These are phyloP conservation scores for Fraxinus ornus DNA, from an alignment of 305 asterid genomes.

Conservation along the genomic window DNA sequence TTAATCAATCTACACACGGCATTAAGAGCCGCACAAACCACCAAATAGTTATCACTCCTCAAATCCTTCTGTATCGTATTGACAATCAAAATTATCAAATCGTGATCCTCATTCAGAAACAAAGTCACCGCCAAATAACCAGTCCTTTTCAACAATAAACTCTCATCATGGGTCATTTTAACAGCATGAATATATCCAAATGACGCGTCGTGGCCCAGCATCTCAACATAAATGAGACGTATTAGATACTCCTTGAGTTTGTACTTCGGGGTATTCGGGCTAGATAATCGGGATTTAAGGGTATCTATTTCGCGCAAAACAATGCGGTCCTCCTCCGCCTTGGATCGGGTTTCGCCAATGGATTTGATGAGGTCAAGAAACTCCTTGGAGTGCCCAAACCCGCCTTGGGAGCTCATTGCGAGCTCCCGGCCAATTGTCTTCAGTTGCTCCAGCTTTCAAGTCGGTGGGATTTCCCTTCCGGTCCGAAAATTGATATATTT, in stretches of 20 bases:
- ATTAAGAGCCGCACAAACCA: conserved; percentile 81
- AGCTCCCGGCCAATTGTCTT: conserved; percentile 95
- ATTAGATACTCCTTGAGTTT: conserved; percentile 87
- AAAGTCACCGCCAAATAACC: conserved; percentile 91
- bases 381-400: conserved; percentile 87
- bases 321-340: conserved; percentile 91
- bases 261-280: conserved; percentile 77
- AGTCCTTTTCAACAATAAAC: conserved; percentile 61
- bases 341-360: conserved; percentile 95
- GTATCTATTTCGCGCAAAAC: conserved; percentile 76
- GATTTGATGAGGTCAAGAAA: conserved; percentile 88
- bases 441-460: conserved; percentile 78
- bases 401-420: conserved; percentile 96
- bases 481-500: background rate
- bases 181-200: conserved; percentile 87
- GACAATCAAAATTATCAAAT: conserved; percentile 89
- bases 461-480: background rate
- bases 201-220: conserved; percentile 96
- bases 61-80: conserved; percentile 97
- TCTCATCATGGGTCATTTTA: conserved; percentile 49
- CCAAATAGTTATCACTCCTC: conserved; percentile 87
- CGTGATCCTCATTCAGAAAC: conserved; percentile 95
- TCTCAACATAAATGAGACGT: conserved; percentile 78
- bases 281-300: conserved; percentile 62
- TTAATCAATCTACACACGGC: conserved; percentile 91